Evolutionary conservation across 768 basidiomycete species (phyloP).

Genomic region (Artomyces pyxidatus): DNA sequence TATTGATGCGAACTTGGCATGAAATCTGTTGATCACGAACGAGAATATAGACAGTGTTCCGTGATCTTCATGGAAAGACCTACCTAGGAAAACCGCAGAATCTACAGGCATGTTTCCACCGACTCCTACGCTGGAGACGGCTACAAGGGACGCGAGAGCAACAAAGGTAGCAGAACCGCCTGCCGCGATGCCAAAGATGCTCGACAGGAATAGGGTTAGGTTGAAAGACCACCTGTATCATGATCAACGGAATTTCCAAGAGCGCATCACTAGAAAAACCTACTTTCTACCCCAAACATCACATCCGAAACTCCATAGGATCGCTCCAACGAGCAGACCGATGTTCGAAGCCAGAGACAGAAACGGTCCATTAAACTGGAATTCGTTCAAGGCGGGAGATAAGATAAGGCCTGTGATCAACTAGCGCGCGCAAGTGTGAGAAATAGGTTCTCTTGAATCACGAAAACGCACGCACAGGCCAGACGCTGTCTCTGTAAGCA

Average conservation of each 20-base stretch:
- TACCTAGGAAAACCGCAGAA: constrained; percentile 44
- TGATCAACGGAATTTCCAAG: not conserved
- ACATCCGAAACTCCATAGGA: constrained; percentile 41
- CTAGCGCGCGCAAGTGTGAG: constrained; percentile 16
- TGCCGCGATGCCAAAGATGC: constrained; percentile 43
- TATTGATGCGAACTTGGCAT: constrained; percentile 49
- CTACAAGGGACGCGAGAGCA: constrained; percentile 38
- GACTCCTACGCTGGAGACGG: constrained; percentile 38
- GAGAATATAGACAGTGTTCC: not conserved
- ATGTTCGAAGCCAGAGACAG: constrained; percentile 44
- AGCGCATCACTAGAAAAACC: constrained; percentile 3
- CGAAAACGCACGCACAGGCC: constrained; percentile 46
- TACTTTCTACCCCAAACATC: constrained; percentile 45
- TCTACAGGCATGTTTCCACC: constrained; percentile 55
- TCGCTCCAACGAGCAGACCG: constrained; percentile 43
- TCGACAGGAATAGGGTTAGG: constrained; percentile 44
- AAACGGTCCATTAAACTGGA: constrained; percentile 37
- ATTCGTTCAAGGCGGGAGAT: constrained; percentile 40
- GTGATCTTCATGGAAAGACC: not conserved
- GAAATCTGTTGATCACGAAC: constrained; percentile 28
- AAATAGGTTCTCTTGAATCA: not conserved
- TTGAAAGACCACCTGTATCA: constrained; percentile 41
- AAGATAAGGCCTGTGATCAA: constrained; percentile 37
- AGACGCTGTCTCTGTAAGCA: constrained; percentile 51
- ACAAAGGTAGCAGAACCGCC: constrained; percentile 40